Conservation (phyloP, 306 rosid genomes). For the Canavalia gladiata region DNA sequence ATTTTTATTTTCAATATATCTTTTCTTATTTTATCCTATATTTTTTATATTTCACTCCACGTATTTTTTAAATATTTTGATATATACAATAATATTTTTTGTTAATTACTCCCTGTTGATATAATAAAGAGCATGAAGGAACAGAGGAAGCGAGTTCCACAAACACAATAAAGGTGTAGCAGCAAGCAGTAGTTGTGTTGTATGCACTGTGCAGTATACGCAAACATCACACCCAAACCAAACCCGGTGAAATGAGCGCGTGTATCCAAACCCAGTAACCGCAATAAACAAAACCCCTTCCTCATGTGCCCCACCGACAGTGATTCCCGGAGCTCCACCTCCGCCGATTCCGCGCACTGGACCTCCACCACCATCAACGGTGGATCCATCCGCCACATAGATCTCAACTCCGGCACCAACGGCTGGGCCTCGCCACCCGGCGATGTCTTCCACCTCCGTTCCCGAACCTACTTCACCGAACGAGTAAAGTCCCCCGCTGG, state of each 20-base stretch:
- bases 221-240: not conserved
- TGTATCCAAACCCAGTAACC: not conserved
- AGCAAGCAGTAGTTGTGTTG: not conserved
- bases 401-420: constrained; percentile 71
- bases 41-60: too few species aligned
- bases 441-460: constrained; percentile 77
- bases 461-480: constrained; percentile 62
- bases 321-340: constrained; percentile 54
- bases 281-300: not conserved
- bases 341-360: constrained; percentile 65
- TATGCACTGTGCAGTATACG: not conserved
- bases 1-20: too few species aligned
- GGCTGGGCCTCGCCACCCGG: constrained; percentile 99
- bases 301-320: constrained; percentile 65
- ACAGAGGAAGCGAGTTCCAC: not conserved
- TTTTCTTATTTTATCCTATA: too few species aligned
- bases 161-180: not conserved
- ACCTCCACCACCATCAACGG: constrained; percentile 64
- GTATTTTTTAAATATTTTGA: too few species aligned
- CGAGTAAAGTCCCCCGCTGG: constrained; percentile 76
- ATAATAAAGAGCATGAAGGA: too few species aligned
- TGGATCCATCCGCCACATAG: constrained; percentile 80
- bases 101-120: too few species aligned
- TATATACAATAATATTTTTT: too few species aligned
- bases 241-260: not conserved